Evolutionary conservation across 371 early-diverging fungal species (phyloP).

Genomic region (Mortierella sp.): DNA sequence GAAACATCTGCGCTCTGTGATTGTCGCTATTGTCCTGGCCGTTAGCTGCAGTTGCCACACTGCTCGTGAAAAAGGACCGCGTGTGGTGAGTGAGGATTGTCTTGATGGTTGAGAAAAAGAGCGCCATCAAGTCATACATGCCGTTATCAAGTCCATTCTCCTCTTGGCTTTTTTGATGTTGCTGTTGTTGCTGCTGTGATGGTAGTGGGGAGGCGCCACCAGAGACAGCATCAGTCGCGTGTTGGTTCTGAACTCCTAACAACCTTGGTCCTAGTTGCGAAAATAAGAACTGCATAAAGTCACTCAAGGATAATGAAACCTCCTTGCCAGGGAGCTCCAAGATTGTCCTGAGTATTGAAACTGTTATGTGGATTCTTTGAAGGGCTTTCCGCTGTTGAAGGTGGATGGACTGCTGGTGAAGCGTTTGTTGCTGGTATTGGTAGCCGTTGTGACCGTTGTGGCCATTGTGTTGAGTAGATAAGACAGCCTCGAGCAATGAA

Average conservation of each 20-base stretch:
- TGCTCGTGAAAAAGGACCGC: constrained; percentile 31
- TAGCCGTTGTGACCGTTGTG: constrained; percentile 1
- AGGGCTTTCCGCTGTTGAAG: constrained; percentile 26
- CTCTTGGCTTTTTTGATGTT: background rate
- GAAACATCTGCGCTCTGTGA: constrained; percentile 26
- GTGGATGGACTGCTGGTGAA: constrained; percentile 30
- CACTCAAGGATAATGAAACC: constrained; percentile 7
- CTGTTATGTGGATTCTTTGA: constrained; percentile 26
- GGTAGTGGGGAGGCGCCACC: background rate
- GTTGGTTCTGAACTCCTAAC: constrained; percentile 13
- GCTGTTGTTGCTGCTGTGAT: background rate
- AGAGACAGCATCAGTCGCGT: background rate
- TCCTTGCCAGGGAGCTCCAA: constrained; percentile 40
- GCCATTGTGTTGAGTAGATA: constrained; percentile 3
- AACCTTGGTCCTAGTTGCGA: constrained; percentile 42
- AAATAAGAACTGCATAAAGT: constrained; percentile 40
- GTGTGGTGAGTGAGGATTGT: constrained; percentile 28
- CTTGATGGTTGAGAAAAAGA: constrained; percentile 31
- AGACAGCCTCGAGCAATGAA: constrained; percentile 24
- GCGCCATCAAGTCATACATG: constrained; percentile 35
- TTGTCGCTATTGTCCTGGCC: background rate
- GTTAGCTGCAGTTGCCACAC: background rate
- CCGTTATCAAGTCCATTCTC: constrained; percentile 21
- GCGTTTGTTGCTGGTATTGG: constrained; percentile 9
- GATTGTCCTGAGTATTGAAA: constrained; percentile 29